Base-by-base conservation (phyloP, 192 early-diverging fungal genomes). In the Backusella westeae region DNA sequence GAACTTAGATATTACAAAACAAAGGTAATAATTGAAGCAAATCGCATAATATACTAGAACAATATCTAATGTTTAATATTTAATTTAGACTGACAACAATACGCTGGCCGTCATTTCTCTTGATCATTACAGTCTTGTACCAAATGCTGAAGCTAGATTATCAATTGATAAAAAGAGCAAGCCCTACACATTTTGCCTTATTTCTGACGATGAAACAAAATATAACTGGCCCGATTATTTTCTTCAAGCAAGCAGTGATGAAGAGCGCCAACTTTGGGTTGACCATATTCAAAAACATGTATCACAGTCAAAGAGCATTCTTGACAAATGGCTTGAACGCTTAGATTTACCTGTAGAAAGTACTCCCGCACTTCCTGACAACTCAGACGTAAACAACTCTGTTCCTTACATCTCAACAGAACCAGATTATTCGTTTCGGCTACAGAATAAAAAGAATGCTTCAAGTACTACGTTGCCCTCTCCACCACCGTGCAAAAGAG, bases 321-420 rank as follows among this genome's bases (percentile, higher is more conserved):
- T 81, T 7, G 80, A 81, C 38, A 81, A 81, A 59, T 81, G 80
- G 80, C 67, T 81, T 14, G 77, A 81, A 17, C 44, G 76, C 14
- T 72, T 81, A 17, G 80, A 81, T 44, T 67, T 81, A 12, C 46
- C 68, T 34, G 65, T 59, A n/a, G 38, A 67, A 19, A 46, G 21
- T 36, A 67, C 26, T 26, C 26, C 56, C 10, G 23, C 9, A 12
- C 56, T 29, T 29, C 23, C 23, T 12, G 29, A 14, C 10, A 29
- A 8, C 9, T 14, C 56, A 63, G 29, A 26, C 3, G 9, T 29
- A 29, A 63, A 63, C 12, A 63, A 63, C 9, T 29, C 23, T 1
- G 56, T 14, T 29, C 56, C 56, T 63, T 9, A 14, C 10, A 63
- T 63, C 29, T 63, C 56, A 29, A 63, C 56, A 63, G 56, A 63